phyloP scores from a whole-genome alignment of 2,329 filamentous ascomycete genomes.

The Fusarium sp. region DNA sequence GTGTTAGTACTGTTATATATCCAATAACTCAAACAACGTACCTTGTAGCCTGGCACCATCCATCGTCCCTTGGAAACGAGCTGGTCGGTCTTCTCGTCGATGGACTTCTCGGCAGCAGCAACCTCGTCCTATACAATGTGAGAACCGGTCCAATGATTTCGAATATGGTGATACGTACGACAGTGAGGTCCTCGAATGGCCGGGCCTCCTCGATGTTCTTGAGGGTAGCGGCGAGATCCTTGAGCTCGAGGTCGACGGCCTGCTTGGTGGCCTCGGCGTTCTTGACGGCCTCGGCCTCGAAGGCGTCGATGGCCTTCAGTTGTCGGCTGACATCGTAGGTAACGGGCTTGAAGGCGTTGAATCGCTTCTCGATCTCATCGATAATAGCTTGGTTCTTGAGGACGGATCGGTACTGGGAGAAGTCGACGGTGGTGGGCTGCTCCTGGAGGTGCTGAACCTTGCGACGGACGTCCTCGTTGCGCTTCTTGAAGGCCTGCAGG shows the following conservation, averaged over 20 bases:
- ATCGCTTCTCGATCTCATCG: constrained; percentile 97
- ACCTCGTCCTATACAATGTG: constrained; percentile 81
- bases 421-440: constrained; percentile 89
- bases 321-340: constrained; percentile 94
- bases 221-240: constrained; percentile 92
- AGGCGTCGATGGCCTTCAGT: constrained; percentile 97
- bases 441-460: constrained; percentile 87
- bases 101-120: constrained; percentile 91
- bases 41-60: constrained; percentile 99
- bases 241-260: constrained; percentile 94
- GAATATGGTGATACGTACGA: constrained; percentile 73
- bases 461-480: constrained; percentile 98
- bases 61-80: constrained; percentile 98
- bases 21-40: constrained; percentile 58
- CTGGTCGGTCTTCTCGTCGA: constrained; percentile 95
- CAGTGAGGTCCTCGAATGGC: constrained; percentile 96
- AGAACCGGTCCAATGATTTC: constrained; percentile 41
- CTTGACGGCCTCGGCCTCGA: constrained; percentile 96
- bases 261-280: constrained; percentile 97
- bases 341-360: constrained; percentile 89
- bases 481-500: constrained; percentile 98
- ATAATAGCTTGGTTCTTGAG: constrained; percentile 97
- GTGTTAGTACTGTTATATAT: constrained; percentile 58
- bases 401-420: constrained; percentile 87
- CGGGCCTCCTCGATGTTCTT: constrained; percentile 97